A percentile compares a stretch with the other conserved stretches of the same genome.
phyloP scores from a whole-genome alignment of 805 yeast species.

The Isabelozyma pseudorhagii region DNA sequence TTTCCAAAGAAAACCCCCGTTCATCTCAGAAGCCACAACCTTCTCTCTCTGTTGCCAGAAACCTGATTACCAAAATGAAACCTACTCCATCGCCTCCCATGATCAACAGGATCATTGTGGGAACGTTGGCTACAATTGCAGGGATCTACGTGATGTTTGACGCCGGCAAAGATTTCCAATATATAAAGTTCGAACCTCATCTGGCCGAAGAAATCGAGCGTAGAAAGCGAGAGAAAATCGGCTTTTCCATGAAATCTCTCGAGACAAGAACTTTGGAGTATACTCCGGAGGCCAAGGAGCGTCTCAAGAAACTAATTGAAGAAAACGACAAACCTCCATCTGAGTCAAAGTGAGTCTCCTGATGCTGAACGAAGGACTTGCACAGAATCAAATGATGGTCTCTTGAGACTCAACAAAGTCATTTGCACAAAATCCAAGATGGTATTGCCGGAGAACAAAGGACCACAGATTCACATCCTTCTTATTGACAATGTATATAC shows the following conservation, averaged over 20 bases:
- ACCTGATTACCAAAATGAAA: slow-evolving; percentile 11
- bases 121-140: slow-evolving; percentile 30
- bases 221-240: slow-evolving; percentile 29
- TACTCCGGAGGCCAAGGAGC: slow-evolving; percentile 41
- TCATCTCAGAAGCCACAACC: neutral
- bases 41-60: neutral
- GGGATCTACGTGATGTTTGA: slow-evolving; percentile 32
- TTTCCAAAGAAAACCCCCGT: too few species aligned
- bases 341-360: too few species aligned
- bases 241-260: slow-evolving; percentile 24
- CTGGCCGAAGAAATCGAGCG: slow-evolving; percentile 36
- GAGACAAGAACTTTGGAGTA: slow-evolving; percentile 39
- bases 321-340: slow-evolving; percentile 8
- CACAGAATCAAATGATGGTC: too few species aligned
- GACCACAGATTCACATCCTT: too few species aligned
- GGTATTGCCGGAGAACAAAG: too few species aligned
- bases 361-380: too few species aligned
- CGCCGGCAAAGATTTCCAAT: slow-evolving; percentile 38
- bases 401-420: too few species aligned
- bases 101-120: slow-evolving; percentile 30
- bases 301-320: slow-evolving; percentile 21
- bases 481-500: too few species aligned
- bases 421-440: too few species aligned
- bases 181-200: slow-evolving; percentile 36
- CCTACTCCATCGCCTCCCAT: slow-evolving; percentile 29